These are phyloP conservation scores for Scutellaria galericulata DNA, from an alignment of 257 asterid genomes.

Conservation along the genomic window DNA sequence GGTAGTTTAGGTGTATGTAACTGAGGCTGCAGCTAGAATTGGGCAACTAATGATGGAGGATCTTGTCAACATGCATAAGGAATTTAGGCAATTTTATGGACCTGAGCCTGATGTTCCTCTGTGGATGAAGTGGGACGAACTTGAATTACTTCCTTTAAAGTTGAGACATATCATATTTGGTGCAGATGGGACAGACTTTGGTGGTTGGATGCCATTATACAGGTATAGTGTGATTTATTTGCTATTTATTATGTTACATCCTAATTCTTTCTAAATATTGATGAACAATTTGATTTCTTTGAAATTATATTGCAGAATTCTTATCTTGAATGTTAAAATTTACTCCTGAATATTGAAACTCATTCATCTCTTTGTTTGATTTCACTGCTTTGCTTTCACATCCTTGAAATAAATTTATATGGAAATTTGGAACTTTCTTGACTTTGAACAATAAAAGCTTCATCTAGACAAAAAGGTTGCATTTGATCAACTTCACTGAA, in stretches of 20 bases:
- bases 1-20: slow-evolving; percentile 69
- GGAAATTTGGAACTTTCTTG: background rate
- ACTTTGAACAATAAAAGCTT: slow-evolving; percentile 9
- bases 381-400: background rate
- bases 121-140: slow-evolving; percentile 87
- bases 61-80: slow-evolving; percentile 78
- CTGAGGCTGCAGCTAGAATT: slow-evolving; percentile 78
- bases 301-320: slow-evolving; percentile 1
- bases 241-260: background rate
- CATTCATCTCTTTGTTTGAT: background rate
- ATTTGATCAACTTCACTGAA: background rate
- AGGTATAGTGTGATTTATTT: slow-evolving; percentile 45
- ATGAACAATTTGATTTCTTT: background rate
- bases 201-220: slow-evolving; percentile 84
- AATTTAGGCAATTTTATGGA: slow-evolving; percentile 74
- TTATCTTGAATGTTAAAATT: background rate
- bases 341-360: slow-evolving; percentile 2
- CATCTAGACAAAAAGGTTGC: background rate
- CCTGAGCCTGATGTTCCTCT: slow-evolving; percentile 58
- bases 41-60: slow-evolving; percentile 88
- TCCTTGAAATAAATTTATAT: background rate
- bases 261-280: background rate
- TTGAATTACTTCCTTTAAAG: slow-evolving; percentile 68
- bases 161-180: slow-evolving; percentile 56
- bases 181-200: slow-evolving; percentile 58